Evolutionary conservation across 148 eudicot species (phyloP).

Genomic region (Polygonum aviculare): DNA sequence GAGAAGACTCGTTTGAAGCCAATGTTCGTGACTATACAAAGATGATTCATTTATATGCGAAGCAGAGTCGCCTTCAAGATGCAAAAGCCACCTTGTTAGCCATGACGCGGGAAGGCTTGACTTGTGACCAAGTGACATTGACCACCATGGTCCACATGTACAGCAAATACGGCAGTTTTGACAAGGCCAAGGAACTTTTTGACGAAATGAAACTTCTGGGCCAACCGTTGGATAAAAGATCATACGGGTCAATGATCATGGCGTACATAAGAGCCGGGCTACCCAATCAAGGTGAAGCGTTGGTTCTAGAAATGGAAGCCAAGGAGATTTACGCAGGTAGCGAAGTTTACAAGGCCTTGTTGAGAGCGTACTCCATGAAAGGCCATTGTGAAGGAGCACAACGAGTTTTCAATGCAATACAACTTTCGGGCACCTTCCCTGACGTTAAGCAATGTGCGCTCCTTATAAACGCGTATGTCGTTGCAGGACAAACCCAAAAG

Average conservation of each 20-base stretch:
- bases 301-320: conserved; percentile 65
- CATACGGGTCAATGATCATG: conserved; percentile 95
- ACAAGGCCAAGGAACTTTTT: conserved; percentile 57
- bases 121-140: conserved; percentile 71
- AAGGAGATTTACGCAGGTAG: conserved; percentile 54
- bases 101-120: conserved; percentile 53
- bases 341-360: conserved; percentile 82
- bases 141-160: conserved; percentile 89
- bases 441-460: conserved; percentile 69
- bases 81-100: conserved; percentile 50
- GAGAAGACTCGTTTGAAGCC: conserved; percentile 79
- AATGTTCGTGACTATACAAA: conserved; percentile 91
- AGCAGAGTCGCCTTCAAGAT: conserved; percentile 46
- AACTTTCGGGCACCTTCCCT: conserved; percentile 64
- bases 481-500: conserved; percentile 49
- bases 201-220: conserved; percentile 71
- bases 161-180: conserved; percentile 68
- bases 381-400: conserved; percentile 78
- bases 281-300: conserved; percentile 49
- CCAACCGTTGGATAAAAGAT: conserved; percentile 55
- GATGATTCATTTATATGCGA: conserved; percentile 68
- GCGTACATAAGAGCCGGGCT: conserved; percentile 64
- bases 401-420: conserved; percentile 67
- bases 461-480: conserved; percentile 68
- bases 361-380: conserved; percentile 79